Evolutionary conservation across 1,139 yeast species (phyloP), one percentile per base, ranked within the genome.

Genomic region (Blastobotrys serpentis): DNA sequence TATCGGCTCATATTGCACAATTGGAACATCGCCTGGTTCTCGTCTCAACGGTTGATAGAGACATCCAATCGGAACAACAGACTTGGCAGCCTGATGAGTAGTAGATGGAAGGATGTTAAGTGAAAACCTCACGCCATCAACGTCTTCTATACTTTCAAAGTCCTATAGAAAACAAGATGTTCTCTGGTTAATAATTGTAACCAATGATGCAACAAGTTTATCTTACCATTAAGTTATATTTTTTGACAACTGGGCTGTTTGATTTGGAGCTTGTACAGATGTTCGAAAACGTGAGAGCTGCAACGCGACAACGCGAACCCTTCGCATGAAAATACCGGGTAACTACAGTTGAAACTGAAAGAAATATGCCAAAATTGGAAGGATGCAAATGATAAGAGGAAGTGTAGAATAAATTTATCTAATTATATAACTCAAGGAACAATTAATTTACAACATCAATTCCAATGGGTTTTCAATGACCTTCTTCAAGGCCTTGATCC

Each of bases 401-500:
- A 29, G 26, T 11, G 16, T 17, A 36, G 25, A 36, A 36, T 36
- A 36, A 19, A 36, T 33, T 16, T 33, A 14, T 33, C 32, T 29
- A 29, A 29, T 29, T 29, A 29, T 29, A 29, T 33, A 33, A 18
- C 25, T 36, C 25, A 36, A 18, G 16, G 40, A 36, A 18, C 23
- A 33, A 17, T 25, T 36, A 41, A 41, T 43, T 47, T 81, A 92
- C 70, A 94, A 76, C 72, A 94, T 74, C 73, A 92, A 75, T 74
- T 90, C 96, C 70, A 92, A 79, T 65, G 99, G 99, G 77, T 92
- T 90, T 77, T 92, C 99, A 60, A 92, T 72, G 61, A 88, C 83
- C 65, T 79, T 79, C 82, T 92, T 92, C 73, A 92, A 79, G 61
- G 89, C 96, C 73, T 81, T 87, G 77, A 92, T 87, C 80, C 81